phyloP scores from a whole-genome alignment of 1,284 basidiomycete genomes.

The Cutaneotrichosporon sp. region DNA sequence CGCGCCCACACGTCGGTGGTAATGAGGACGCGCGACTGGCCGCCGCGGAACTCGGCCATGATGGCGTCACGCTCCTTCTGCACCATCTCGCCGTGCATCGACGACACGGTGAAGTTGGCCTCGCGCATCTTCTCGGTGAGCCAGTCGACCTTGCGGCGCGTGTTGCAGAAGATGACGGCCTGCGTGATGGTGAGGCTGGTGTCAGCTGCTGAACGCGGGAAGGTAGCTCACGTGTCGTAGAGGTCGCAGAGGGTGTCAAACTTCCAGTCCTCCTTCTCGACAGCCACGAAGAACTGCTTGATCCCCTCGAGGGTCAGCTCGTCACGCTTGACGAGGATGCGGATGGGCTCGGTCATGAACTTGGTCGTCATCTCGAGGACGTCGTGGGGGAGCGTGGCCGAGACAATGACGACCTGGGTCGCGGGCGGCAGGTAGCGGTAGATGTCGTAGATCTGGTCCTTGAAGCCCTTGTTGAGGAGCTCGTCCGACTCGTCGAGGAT shows the following conservation, averaged over 20 bases:
- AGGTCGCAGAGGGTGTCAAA: slow-evolving; percentile 98
- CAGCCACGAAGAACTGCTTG: slow-evolving; percentile 99
- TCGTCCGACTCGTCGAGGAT: slow-evolving; percentile 98
- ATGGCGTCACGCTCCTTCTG: slow-evolving; percentile 98
- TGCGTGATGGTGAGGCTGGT: slow-evolving; percentile 87
- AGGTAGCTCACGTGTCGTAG: slow-evolving; percentile 87
- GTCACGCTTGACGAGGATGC: slow-evolving; percentile 99
- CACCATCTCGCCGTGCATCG: slow-evolving; percentile 96
- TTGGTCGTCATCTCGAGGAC: slow-evolving; percentile 99
- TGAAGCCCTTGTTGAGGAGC: slow-evolving; percentile 97
- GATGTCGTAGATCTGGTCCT: slow-evolving; percentile 99
- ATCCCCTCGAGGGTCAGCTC: slow-evolving; percentile 99
- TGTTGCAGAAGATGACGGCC: slow-evolving; percentile 99
- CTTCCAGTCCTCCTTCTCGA: slow-evolving; percentile 99
- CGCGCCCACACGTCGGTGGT: slow-evolving; percentile 99
- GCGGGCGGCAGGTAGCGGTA: slow-evolving; percentile 98
- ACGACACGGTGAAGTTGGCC: slow-evolving; percentile 93
- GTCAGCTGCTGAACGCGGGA: slow-evolving; percentile 15
- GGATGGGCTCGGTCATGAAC: slow-evolving; percentile 97
- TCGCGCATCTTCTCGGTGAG: slow-evolving; percentile 97
- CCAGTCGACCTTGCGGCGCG: slow-evolving; percentile 99
- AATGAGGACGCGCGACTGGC: slow-evolving; percentile 86
- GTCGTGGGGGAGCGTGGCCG: slow-evolving; percentile 94
- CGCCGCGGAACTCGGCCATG: slow-evolving; percentile 97
- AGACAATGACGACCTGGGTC: slow-evolving; percentile 95